These are phyloP conservation scores for Colletotrichum tanaceti DNA, from an alignment of 2,329 filamentous ascomycete species.

Conservation along the genomic window DNA sequence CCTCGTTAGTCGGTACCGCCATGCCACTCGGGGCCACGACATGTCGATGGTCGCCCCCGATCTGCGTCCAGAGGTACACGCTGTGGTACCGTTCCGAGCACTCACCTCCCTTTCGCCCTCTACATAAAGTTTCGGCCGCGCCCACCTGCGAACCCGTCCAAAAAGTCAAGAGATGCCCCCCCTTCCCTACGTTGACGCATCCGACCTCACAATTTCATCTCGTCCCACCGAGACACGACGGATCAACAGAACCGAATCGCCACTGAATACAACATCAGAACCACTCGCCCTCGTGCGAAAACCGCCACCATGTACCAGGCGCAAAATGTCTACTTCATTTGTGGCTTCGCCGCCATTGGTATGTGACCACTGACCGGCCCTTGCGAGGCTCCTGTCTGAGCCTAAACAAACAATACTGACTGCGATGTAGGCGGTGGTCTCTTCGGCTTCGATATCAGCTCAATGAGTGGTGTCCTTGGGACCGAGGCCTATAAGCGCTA, in stretches of 20 bases:
- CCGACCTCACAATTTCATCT: background rate
- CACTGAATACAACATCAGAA: conserved; percentile 3
- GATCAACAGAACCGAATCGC: background rate
- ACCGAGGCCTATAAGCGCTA: conserved; percentile 78
- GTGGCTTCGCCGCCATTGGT: conserved; percentile 72
- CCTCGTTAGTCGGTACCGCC: conserved; percentile 1
- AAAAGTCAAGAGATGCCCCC: background rate
- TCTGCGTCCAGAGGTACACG: conserved; percentile 2
- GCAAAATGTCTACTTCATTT: conserved; percentile 69
- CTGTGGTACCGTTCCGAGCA: background rate
- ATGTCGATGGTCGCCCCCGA: conserved; percentile 11
- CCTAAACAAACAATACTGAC: background rate
- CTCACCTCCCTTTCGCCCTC: conserved; percentile 1
- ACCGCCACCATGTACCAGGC: conserved; percentile 54
- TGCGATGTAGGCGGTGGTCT: conserved; percentile 70
- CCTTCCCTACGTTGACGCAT: conserved; percentile 13
- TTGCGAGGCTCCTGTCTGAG: background rate
- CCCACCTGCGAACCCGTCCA: conserved; percentile 1
- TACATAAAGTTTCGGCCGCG: conserved; percentile 25
- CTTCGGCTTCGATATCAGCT: conserved; percentile 84
- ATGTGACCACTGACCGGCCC: conserved; percentile 41
- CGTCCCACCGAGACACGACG: conserved; percentile 6
- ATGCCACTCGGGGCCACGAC: conserved; percentile 24
- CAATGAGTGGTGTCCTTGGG: conserved; percentile 76
- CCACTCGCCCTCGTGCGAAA: conserved; percentile 13